A percentile compares a stretch with the other conserved stretches of the same genome.
Evolutionary conservation across 768 basidiomycete species (phyloP).

Genomic region (Dioszegia crocea): DNA sequence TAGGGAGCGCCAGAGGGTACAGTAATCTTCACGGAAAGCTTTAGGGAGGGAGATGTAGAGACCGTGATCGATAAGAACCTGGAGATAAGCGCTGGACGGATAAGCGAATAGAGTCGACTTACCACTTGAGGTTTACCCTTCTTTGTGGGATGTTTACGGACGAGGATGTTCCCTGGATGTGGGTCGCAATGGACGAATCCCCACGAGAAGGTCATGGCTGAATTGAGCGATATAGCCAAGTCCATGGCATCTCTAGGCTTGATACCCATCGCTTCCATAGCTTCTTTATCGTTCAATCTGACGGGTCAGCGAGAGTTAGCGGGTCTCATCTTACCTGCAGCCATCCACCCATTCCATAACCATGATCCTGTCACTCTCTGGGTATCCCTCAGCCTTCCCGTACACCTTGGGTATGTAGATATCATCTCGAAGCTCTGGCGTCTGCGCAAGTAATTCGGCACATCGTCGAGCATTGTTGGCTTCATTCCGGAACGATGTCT

Average conservation of each 20-base stretch:
- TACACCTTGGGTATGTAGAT: constrained; percentile 66
- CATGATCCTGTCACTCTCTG: constrained; percentile 63
- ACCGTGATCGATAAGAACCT: constrained; percentile 88
- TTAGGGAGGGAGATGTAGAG: constrained; percentile 72
- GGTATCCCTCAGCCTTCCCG: constrained; percentile 36
- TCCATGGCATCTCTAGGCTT: constrained; percentile 62
- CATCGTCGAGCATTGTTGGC: constrained; percentile 71
- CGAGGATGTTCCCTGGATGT: constrained; percentile 58
- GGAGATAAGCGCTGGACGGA: constrained; percentile 12
- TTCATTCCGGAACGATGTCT: constrained; percentile 77
- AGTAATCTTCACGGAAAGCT: constrained; percentile 70
- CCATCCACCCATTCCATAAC: constrained; percentile 51
- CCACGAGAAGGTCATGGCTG: constrained; percentile 84
- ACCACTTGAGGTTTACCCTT: constrained; percentile 52
- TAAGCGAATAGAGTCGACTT: constrained; percentile 11
- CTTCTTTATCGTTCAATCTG: constrained; percentile 50
- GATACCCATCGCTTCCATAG: constrained; percentile 47
- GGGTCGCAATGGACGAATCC: constrained; percentile 72
- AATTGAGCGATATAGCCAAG: constrained; percentile 79
- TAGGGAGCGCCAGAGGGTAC: constrained; percentile 61
- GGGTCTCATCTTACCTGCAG: constrained; percentile 30
- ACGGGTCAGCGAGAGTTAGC: not conserved
- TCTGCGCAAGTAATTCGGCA: constrained; percentile 62
- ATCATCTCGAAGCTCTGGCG: constrained; percentile 64
- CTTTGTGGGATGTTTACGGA: constrained; percentile 63